Conservation (phyloP, 441 rosid species). For the Gossypium davidsonii region DNA sequence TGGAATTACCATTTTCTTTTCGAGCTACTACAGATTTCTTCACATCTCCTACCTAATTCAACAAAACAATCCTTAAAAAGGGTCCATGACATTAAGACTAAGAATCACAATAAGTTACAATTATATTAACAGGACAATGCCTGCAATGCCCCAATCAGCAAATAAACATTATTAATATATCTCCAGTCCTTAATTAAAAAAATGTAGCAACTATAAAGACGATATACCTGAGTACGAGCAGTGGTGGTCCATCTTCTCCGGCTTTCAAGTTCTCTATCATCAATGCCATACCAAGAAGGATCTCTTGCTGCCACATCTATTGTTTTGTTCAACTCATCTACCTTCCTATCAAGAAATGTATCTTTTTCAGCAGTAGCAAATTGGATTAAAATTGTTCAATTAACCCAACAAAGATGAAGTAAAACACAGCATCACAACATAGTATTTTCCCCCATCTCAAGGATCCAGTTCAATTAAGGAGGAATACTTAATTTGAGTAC, state of each 20-base stretch:
- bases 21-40: slow-evolving; percentile 67
- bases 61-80: slow-evolving; percentile 19
- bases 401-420: not conserved
- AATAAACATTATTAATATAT: not conserved
- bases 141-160: not conserved
- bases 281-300: slow-evolving; percentile 86
- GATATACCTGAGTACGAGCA: slow-evolving; percentile 71
- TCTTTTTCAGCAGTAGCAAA: slow-evolving; percentile 38
- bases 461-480: not conserved
- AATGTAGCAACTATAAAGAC: slow-evolving; percentile 1
- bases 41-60: slow-evolving; percentile 57
- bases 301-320: slow-evolving; percentile 84
- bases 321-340: slow-evolving; percentile 90
- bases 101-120: not conserved
- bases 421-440: not conserved
- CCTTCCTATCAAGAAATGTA: slow-evolving; percentile 72
- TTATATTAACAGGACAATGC: not conserved
- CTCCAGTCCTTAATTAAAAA: not conserved
- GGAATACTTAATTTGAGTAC: slow-evolving; percentile 28
- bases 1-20: slow-evolving; percentile 41
- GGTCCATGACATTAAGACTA: slow-evolving; percentile 1
- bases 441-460: not conserved
- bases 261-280: slow-evolving; percentile 72
- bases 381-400: slow-evolving; percentile 15
- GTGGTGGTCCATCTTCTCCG: slow-evolving; percentile 88